Percentiles rank a stretch among this genome's conserved stretches.
These are phyloP conservation scores for Rhodotorula sphaerocarpa DNA, from an alignment of 768 basidiomycete genomes.

Conservation along the genomic window DNA sequence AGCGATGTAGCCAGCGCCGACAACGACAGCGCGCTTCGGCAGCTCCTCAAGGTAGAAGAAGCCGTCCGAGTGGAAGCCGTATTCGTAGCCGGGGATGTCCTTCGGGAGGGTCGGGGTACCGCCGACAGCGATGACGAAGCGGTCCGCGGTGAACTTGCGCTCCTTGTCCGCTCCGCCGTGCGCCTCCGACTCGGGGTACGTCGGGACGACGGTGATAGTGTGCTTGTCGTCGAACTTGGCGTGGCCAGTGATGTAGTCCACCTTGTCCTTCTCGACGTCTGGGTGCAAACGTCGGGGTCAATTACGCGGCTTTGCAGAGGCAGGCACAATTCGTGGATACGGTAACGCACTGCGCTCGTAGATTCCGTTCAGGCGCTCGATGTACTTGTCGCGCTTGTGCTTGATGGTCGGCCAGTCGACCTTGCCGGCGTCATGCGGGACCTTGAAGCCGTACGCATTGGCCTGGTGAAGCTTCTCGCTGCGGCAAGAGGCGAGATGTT, in stretches of 20 bases:
- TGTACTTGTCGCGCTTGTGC: constrained; percentile 89
- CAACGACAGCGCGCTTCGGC: constrained; percentile 84
- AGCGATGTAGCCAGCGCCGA: constrained; percentile 96
- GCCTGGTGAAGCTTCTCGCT: constrained; percentile 76
- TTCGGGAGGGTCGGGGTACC: constrained; percentile 73
- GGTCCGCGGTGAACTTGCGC: constrained; percentile 66
- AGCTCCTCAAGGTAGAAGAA: constrained; percentile 88
- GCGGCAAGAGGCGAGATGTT: no score
- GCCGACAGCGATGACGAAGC: constrained; percentile 76
- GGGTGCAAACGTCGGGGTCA: neutral
- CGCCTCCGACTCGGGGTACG: constrained; percentile 33
- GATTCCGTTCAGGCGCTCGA: constrained; percentile 75
- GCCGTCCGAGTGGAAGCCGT: constrained; percentile 87
- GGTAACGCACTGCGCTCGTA: constrained; percentile 58
- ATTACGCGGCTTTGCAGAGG: neutral
- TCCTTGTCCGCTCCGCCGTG: constrained; percentile 51
- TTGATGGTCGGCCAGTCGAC: constrained; percentile 91
- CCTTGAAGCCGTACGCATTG: constrained; percentile 52
- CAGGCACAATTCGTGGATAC: neutral
- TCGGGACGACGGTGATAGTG: constrained; percentile 60
- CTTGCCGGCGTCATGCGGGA: constrained; percentile 38
- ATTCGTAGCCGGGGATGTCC: constrained; percentile 66
- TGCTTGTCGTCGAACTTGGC: constrained; percentile 63
- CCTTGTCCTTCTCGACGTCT: constrained; percentile 71
- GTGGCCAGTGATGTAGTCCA: constrained; percentile 74